Evolutionary conservation across 208 protist species (phyloP).

Genomic region (Trypanosoma platydactyli): DNA sequence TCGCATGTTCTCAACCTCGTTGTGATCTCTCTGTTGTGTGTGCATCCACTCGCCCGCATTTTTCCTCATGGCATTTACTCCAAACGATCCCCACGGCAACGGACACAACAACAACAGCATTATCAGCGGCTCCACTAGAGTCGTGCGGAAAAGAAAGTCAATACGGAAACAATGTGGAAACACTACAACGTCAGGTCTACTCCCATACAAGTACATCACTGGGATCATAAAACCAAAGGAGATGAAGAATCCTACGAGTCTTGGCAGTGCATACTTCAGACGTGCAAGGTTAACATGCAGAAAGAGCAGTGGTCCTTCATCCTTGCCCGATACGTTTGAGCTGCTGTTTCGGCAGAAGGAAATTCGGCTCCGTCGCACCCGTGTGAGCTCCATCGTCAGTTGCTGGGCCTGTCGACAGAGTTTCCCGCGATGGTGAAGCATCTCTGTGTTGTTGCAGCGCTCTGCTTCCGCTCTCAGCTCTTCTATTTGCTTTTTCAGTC

Average conservation of each 20-base stretch:
- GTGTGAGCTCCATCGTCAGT: slow-evolving; percentile 37
- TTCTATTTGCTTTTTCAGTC: slow-evolving; percentile 38
- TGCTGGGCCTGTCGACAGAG: slow-evolving; percentile 29
- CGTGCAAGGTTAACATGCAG: not conserved
- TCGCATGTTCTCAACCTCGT: too few species aligned
- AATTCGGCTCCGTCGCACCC: slow-evolving; percentile 34
- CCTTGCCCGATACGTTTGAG: not conserved
- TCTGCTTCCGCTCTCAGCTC: slow-evolving; percentile 39
- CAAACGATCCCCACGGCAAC: not conserved
- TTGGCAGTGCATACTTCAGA: slow-evolving; percentile 25
- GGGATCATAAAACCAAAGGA: slow-evolving; percentile 34
- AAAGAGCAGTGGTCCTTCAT: not conserved
- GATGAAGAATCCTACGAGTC: slow-evolving; percentile 38
- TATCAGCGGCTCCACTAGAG: not conserved
- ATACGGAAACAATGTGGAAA: slow-evolving; percentile 22
- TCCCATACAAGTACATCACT: slow-evolving; percentile 28
- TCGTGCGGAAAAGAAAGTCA: not conserved
- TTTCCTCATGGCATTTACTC: too few species aligned
- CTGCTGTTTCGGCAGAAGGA: not conserved
- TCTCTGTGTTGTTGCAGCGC: slow-evolving; percentile 27
- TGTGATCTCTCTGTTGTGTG: too few species aligned
- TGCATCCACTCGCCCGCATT: too few species aligned
- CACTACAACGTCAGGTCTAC: slow-evolving; percentile 19
- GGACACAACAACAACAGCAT: slow-evolving; percentile 8
- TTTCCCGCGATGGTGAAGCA: slow-evolving; percentile 44